Evolutionary conservation across 2,329 filamentous ascomycete genomes (phyloP), one percentile per base, ranked within the genome.

Genomic region (Colletotrichum lini): DNA sequence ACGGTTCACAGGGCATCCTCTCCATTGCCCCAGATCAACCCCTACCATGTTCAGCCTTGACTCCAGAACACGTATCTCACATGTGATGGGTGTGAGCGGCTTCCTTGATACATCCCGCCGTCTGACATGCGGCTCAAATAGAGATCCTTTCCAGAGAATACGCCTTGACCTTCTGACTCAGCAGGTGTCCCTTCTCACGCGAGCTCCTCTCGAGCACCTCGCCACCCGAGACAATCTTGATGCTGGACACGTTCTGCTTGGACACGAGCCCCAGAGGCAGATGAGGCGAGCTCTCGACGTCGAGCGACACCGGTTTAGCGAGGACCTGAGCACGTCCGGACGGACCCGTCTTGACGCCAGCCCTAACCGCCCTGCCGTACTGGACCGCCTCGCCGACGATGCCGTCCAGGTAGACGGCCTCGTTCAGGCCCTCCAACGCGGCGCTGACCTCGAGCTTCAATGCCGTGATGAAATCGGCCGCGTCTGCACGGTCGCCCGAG

Each of bases 131-230:
- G 65, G 61, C 72, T 83, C 86, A 94, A 76, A 94, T 84, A 63
- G 88, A 81, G 76, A 97, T 91, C 81, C 90, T 90, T 83, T 98
- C 94, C 74, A 96, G 87, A 57, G 93, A 94, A 83, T 98, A 98
- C 75, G 92, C 90, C 67, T 93, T 93, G 73, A 95, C 92, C 79
- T 91, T 92, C 83, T 93, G 93, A 78, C 93, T 94, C 78, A 93
- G 90, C 80, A 97, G 82, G 81, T 93, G 90, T 21, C 93, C 94
- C 70, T 92, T 91, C 83, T 97, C 93, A 80, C 94, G 87, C 75
- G 84, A 86, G 76, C 87, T 94, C 75, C 94, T 89, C 79, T 88
- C 84, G 73, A 91, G 86, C 50, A 94, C 84, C 83, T 94, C 92
- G 21, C 94, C 94, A 67, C 90, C 91, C 57, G 88, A 85, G 75